These are phyloP conservation scores for Ustulina deusta DNA, from an alignment of 2,329 filamentous ascomycete species.

Conservation along the genomic window DNA sequence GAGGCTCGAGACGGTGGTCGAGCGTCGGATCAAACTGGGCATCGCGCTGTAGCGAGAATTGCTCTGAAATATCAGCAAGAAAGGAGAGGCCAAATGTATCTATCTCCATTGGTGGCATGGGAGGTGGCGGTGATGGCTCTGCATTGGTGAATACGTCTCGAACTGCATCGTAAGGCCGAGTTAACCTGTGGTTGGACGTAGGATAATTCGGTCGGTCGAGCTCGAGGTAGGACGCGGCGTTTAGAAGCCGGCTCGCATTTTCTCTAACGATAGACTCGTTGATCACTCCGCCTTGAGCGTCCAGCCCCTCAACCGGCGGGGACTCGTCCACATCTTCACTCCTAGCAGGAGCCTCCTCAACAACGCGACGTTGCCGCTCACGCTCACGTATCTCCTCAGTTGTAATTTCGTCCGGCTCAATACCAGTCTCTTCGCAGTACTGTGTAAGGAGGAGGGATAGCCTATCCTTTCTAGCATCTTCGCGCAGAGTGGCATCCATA, in stretches of 20 bases:
- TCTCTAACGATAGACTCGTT: slow-evolving; percentile 33
- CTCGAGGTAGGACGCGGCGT: slow-evolving; percentile 44
- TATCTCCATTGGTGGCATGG: slow-evolving; percentile 38
- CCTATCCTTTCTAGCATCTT: slow-evolving; percentile 42
- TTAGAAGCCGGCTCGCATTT: slow-evolving; percentile 37
- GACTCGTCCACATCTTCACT: slow-evolving; percentile 37
- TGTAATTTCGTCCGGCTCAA: slow-evolving; percentile 46
- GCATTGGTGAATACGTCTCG: slow-evolving; percentile 57
- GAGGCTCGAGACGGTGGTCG: slow-evolving; percentile 36
- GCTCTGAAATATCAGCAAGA: slow-evolving; percentile 51
- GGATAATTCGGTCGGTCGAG: slow-evolving; percentile 34
- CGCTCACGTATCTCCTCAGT: slow-evolving; percentile 50
- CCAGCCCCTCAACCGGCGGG: slow-evolving; percentile 15
- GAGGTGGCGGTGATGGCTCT: slow-evolving; percentile 45
- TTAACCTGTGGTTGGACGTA: slow-evolving; percentile 42
- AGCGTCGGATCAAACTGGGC: slow-evolving; percentile 30
- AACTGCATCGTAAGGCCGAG: slow-evolving; percentile 60
- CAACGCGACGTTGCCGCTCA: slow-evolving; percentile 44
- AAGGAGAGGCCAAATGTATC: slow-evolving; percentile 48
- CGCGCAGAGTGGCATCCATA: slow-evolving; percentile 48
- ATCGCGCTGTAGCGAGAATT: slow-evolving; percentile 35
- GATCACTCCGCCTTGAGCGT: neutral
- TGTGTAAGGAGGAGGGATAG: slow-evolving; percentile 40
- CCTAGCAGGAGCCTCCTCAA: slow-evolving; percentile 37
- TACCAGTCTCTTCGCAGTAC: slow-evolving; percentile 44